Conservation (phyloP, 1,139 yeast genomes). For the Diutina neorugosa region DNA sequence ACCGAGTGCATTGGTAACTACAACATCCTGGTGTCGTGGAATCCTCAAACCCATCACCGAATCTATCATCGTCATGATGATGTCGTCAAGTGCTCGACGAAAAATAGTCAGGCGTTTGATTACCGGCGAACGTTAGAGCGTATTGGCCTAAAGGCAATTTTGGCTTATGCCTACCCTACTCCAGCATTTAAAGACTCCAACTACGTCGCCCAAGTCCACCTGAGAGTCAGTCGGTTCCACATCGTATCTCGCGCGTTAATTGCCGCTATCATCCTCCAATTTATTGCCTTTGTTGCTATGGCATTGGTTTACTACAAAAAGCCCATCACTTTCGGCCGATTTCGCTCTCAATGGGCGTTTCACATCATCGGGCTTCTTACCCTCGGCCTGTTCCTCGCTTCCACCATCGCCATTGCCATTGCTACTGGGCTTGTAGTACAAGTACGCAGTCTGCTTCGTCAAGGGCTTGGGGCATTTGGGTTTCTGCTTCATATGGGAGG, state of each 20-base stretch:
- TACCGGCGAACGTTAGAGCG: background rate
- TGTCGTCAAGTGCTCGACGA: background rate
- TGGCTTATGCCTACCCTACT: background rate
- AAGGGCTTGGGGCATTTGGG: background rate
- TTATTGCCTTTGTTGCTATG: background rate
- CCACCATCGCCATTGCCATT: background rate
- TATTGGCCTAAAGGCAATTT: background rate
- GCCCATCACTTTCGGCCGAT: background rate
- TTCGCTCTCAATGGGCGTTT: background rate
- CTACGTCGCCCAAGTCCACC: background rate
- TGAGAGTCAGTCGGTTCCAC: background rate
- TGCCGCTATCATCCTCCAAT: background rate
- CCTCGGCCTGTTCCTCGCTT: background rate
- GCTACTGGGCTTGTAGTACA: background rate
- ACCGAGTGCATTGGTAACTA: background rate
- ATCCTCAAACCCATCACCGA: background rate
- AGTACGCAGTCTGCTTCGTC: background rate
- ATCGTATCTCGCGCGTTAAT: background rate
- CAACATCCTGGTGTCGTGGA: background rate
- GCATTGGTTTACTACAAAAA: background rate
- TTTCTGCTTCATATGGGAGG: background rate
- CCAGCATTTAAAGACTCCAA: background rate
- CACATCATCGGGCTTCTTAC: background rate
- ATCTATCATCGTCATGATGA: background rate
- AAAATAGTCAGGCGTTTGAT: background rate